phyloP scores from a whole-genome alignment of 805 yeast species.

The Suhomyces tanzawaensis region DNA sequence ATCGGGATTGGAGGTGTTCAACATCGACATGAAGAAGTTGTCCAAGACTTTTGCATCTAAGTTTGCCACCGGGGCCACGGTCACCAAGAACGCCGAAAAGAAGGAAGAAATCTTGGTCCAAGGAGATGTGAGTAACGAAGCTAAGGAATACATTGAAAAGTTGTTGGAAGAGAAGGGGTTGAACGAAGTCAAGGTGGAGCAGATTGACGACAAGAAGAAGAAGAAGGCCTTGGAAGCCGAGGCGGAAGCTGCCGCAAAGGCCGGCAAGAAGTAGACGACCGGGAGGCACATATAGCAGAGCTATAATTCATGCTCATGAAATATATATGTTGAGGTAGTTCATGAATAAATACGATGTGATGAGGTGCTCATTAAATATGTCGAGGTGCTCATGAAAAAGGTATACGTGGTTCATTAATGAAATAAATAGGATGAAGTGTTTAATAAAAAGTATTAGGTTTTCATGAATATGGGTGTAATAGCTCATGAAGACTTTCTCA shows the following conservation, averaged over 20 bases:
- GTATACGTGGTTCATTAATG: too few relatives aligned
- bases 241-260: constrained; percentile 4
- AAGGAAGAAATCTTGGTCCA: constrained; percentile 89
- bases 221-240: constrained; percentile 34
- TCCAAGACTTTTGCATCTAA: constrained; percentile 91
- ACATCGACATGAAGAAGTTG: constrained; percentile 83
- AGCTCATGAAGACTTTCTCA: too few relatives aligned
- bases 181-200: constrained; percentile 84
- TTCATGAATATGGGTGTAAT: too few relatives aligned
- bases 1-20: constrained; percentile 84
- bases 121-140: constrained; percentile 94
- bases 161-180: constrained; percentile 80
- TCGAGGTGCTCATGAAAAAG: too few relatives aligned
- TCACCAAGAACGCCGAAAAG: constrained; percentile 84
- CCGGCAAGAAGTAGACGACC: constrained; percentile 1
- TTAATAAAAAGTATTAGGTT: too few relatives aligned
- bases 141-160: constrained; percentile 68
- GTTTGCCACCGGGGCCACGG: constrained; percentile 95
- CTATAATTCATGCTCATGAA: too few relatives aligned
- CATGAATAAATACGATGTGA: too few relatives aligned
- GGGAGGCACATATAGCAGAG: too few relatives aligned
- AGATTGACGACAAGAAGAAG: constrained; percentile 76
- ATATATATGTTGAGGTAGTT: too few relatives aligned
- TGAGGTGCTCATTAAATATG: too few relatives aligned
- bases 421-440: too few relatives aligned